Base-by-base conservation (phyloP, 192 early-diverging fungal genomes). In the Coemansia sp. region DNA sequence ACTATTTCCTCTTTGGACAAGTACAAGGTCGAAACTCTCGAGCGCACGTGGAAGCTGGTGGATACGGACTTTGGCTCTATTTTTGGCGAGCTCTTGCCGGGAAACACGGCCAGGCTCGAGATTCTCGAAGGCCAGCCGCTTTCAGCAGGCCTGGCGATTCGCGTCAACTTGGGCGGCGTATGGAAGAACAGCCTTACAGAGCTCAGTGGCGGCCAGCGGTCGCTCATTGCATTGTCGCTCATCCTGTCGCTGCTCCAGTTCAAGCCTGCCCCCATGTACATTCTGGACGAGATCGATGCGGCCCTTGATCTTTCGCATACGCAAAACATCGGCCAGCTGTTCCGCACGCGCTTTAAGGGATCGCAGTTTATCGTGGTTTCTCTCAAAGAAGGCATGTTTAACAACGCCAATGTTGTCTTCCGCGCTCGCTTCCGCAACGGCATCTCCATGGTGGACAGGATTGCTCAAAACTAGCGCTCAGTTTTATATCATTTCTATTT, bases 201-300 rank as follows among this genome's bases (percentile, higher is more conserved):
- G 72, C 81, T 99, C 20, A 95, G 93, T 72, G 97, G 97, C 68
- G 97, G 97, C 1, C 97, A 99, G 78, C 78, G 93, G 86, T 98
- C 95, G 6, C 80, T 99, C 48, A 91, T 99, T 62, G 97, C 97
- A 0, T 86, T 99, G 27, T 94, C 97, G 11, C 76, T 99, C 39
- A 98, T 99, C 62, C 82, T 99, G 34, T 91, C 97, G 24, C 76
- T 99, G 23, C 83, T 99, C 13, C 94, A 97, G 84, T 98, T 93
- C 72, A 99, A 99, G 70, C 97, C 97, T 10, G 97, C 97, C 0
- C 97, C 97, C 14, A 97, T 99, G 97, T 99, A 99, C 77, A 97
- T 99, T 75, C 73, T 99, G 35, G 97, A 99, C 75, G 97, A 99
- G 81, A 93, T 99, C 11, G 97, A 99, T 81, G 91, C 95, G 13